Base-by-base conservation (phyloP, 208 protist species). In the Sergeia podlipaevii region DNA sequence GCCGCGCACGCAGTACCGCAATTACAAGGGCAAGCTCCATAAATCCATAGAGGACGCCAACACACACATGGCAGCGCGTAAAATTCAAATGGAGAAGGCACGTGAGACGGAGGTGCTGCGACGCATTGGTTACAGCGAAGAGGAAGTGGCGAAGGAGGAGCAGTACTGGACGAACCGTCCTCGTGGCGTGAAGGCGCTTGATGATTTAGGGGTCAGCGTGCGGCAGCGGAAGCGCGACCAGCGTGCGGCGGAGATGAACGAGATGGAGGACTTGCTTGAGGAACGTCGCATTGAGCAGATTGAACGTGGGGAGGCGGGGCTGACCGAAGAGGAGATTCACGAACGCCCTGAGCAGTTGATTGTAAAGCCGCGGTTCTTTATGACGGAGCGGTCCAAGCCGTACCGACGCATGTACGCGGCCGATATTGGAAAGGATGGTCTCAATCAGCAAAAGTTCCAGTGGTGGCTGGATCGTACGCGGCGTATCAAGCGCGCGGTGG, bases 1-100 rank as follows among this genome's bases (percentile, higher is more conserved):
- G 24, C 84, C 84, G 1, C 79, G 84, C 13, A 70, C 56, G 46
- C 84, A 92, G 69, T 92, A 87, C 61, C 73, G 84, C 26, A 92
- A 92, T 60, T 92, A 92, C 64, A 92, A 89, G 68, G 84, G 84
- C 2, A 92, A 92, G 49, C 60, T 92, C 39, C 84, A 92, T 56
- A 88, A 84, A 43, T 70, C 77, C 37, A 87, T 92, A 44, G 80
- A 89, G 20, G 75, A 89, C 65, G 79, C 76, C n/a, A 92, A 92
- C 60, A 78, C 65, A 15, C 77, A 89, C 69, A 74, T 84, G 64
- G 60, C 67, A 32, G 77, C 70, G 18, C 74, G 84, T 34, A 88
- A 92, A 57, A 61, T 62, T 38, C 84, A 92, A 37, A 44, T 92
- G 11, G 77, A 89, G 54, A 86, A 80, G 65, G 76, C 84, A 8